Percentiles rank a stretch among this genome's conserved stretches.
Conservation (phyloP, 768 basidiomycete genomes). For the Sistotremastrum suecicum region DNA sequence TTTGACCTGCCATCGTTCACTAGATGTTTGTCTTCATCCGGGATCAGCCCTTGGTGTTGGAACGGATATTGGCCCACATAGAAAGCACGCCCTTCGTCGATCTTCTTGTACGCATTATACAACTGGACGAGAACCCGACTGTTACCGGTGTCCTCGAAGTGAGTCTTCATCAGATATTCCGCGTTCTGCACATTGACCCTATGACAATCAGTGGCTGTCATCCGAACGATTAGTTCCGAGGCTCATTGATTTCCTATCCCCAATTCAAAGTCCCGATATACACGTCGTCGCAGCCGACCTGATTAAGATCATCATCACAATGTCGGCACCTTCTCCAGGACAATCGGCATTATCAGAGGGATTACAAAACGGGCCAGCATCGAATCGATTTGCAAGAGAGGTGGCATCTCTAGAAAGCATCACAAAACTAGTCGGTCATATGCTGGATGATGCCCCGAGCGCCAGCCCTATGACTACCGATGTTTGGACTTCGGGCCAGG, state of each 20-base stretch:
- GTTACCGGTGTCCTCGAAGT: constrained; percentile 81
- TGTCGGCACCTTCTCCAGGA: constrained; percentile 79
- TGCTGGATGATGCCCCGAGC: constrained; percentile 48
- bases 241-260: constrained; percentile 72
- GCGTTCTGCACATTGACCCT: constrained; percentile 19
- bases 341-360: constrained; percentile 52
- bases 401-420: constrained; percentile 63
- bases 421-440: constrained; percentile 58
- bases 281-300: constrained; percentile 84
- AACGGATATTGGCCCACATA: constrained; percentile 71
- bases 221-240: constrained; percentile 70
- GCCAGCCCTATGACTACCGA: constrained; percentile 2
- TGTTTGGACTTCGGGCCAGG: constrained; percentile 1
- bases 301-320: constrained; percentile 87
- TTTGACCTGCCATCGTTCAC: constrained; percentile 1
- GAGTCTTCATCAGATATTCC: constrained; percentile 25
- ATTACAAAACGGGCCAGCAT: constrained; percentile 55
- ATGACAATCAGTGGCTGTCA: constrained; percentile 64
- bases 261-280: constrained; percentile 54
- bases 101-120: constrained; percentile 77
- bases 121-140: constrained; percentile 72
- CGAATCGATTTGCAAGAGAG: constrained; percentile 82
- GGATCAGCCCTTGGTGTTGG: constrained; percentile 65
- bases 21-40: constrained; percentile 92
- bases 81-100: constrained; percentile 88